Conservation (phyloP, 768 basidiomycete genomes). For the Suillus fuscotomentosus region DNA sequence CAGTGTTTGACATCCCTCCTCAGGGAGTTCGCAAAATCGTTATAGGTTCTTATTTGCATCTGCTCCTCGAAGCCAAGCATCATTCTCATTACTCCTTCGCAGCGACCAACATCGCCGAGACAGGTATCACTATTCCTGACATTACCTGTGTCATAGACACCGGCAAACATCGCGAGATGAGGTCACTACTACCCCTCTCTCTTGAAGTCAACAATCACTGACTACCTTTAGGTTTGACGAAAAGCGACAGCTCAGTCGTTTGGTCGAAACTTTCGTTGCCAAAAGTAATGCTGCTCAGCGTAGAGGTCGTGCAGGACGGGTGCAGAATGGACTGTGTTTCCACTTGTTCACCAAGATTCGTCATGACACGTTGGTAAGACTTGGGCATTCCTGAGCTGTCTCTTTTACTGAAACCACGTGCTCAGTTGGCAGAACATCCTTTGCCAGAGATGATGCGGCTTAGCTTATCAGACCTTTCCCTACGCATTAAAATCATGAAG, state of each 20-base stretch:
- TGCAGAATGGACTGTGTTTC: conserved; percentile 86
- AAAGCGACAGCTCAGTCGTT: conserved; percentile 90
- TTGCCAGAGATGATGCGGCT: conserved; percentile 95
- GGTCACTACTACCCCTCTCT: conserved; percentile 37
- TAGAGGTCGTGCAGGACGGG: conserved; percentile 89
- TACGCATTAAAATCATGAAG: conserved; percentile 93
- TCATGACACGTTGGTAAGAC: conserved; percentile 71
- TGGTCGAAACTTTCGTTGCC: conserved; percentile 90
- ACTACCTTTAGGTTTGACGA: conserved; percentile 75
- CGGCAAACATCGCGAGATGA: conserved; percentile 93
- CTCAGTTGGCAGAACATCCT: conserved; percentile 83
- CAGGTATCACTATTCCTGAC: conserved; percentile 97
- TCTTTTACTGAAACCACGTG: conserved; percentile 5
- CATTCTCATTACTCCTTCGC: conserved; percentile 1
- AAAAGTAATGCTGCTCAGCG: conserved; percentile 89
- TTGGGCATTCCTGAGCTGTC: background rate
- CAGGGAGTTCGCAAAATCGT: conserved; percentile 87
- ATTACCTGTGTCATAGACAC: conserved; percentile 95
- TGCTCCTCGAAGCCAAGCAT: conserved; percentile 9
- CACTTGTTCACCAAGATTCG: conserved; percentile 91
- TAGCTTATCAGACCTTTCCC: conserved; percentile 86
- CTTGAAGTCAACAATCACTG: conserved; percentile 7
- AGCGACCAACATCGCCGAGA: conserved; percentile 95
- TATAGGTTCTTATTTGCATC: conserved; percentile 56
- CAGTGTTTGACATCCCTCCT: conserved; percentile 88